Percentiles rank a stretch among this genome's conserved stretches.
These are phyloP conservation scores for Gaeumannomyces sp. DNA, from an alignment of 2,329 filamentous ascomycete species.

Conservation along the genomic window DNA sequence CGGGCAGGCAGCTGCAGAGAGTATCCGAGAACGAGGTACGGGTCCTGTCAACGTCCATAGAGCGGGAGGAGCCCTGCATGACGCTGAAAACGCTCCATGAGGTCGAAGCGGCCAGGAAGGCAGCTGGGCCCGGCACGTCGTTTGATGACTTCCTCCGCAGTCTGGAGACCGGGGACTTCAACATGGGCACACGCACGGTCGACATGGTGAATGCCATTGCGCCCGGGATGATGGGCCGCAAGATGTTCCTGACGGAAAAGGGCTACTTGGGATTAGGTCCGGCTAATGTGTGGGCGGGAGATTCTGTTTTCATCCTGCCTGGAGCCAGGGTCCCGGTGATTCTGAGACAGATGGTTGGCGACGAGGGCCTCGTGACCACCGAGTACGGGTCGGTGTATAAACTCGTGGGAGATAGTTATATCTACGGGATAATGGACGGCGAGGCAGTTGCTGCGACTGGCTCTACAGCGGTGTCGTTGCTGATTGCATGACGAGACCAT, in stretches of 20 bases:
- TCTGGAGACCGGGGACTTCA: too few species aligned
- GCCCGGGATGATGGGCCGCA: too few species aligned
- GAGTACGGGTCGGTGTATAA: neutral
- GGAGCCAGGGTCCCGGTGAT: neutral
- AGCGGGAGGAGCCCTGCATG: too few species aligned
- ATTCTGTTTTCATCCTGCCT: constrained; percentile 1
- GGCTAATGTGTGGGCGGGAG: neutral
- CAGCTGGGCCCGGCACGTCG: too few species aligned
- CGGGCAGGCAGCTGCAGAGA: too few species aligned
- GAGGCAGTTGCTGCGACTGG: neutral
- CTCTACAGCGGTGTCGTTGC: neutral
- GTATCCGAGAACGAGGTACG: too few species aligned
- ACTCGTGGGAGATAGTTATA: constrained; percentile 2
- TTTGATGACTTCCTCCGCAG: too few species aligned
- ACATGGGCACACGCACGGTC: too few species aligned
- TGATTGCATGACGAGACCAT: neutral
- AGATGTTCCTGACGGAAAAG: neutral
- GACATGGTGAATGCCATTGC: too few species aligned
- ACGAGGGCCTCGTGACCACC: neutral
- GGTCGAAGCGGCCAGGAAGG: too few species aligned
- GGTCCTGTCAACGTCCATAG: too few species aligned
- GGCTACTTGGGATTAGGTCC: constrained; percentile 3
- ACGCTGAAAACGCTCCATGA: too few species aligned
- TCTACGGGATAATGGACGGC: constrained; percentile 4
- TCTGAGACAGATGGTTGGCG: neutral